These are phyloP conservation scores for Tolypocladium inflatum DNA, from an alignment of 2,329 filamentous ascomycete species.

Conservation along the genomic window DNA sequence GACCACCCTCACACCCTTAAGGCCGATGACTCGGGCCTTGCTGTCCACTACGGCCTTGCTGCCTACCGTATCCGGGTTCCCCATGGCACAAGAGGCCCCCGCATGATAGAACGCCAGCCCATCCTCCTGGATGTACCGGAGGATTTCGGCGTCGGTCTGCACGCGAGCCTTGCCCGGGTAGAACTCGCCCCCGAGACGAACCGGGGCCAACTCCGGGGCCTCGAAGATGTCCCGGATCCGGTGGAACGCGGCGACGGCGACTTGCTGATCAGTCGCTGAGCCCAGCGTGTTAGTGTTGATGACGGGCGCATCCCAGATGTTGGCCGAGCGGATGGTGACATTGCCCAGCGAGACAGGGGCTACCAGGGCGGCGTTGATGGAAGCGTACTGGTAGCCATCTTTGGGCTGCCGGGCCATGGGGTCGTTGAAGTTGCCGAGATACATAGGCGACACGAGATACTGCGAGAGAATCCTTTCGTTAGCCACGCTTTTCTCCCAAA, in stretches of 20 bases:
- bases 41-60: constrained; percentile 46
- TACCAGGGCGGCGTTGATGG: constrained; percentile 19
- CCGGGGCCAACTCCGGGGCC: constrained; percentile 14
- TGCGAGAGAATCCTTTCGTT: constrained; percentile 2
- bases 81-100: constrained; percentile 22
- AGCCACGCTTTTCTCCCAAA: no score
- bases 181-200: constrained; percentile 23
- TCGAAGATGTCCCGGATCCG: constrained; percentile 26
- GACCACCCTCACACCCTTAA: constrained; percentile 46
- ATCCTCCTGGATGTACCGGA: constrained; percentile 17
- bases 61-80: constrained; percentile 26
- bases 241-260: constrained; percentile 31
- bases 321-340: constrained; percentile 21
- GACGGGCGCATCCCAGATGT: constrained; percentile 17
- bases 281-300: constrained; percentile 35
- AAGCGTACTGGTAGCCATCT: constrained; percentile 12
- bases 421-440: not conserved
- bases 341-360: constrained; percentile 33
- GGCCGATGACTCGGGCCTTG: constrained; percentile 46
- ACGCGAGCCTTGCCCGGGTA: constrained; percentile 22
- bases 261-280: constrained; percentile 28
- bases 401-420: constrained; percentile 3
- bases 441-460: constrained; percentile 5
- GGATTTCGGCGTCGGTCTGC: constrained; percentile 31
- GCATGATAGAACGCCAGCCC: constrained; percentile 13